Percentiles rank a stretch among this genome's conserved stretches.
Conservation (phyloP, 768 basidiomycete species). For the Lentinus tigrinus region DNA sequence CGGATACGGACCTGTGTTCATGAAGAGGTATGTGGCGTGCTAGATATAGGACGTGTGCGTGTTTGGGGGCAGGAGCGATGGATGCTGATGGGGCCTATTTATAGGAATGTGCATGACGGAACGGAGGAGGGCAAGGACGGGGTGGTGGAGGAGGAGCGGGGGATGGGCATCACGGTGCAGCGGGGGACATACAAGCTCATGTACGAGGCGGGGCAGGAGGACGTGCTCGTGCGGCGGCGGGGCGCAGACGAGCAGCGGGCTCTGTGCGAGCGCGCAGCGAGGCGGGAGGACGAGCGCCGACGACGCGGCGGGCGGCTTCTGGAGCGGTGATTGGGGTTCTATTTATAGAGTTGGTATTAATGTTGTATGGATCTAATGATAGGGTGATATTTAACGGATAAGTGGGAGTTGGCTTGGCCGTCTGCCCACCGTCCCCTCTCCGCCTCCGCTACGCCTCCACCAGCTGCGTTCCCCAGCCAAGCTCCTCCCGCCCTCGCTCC, state of each 20-base stretch:
- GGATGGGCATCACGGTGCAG: constrained; percentile 55
- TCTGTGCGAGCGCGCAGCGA: constrained; percentile 39
- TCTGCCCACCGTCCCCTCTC: constrained; percentile 19
- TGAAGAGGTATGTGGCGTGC: constrained; percentile 52
- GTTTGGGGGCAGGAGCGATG: constrained; percentile 9
- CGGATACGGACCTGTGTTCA: constrained; percentile 43
- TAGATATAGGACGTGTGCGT: constrained; percentile 7
- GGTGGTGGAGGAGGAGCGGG: constrained; percentile 33
- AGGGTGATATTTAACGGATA: constrained; percentile 16
- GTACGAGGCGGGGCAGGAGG: constrained; percentile 68
- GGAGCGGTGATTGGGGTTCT: constrained; percentile 16
- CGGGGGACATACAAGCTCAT: constrained; percentile 64
- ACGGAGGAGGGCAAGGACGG: constrained; percentile 27
- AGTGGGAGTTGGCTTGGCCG: constrained; percentile 4
- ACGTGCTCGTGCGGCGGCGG: constrained; percentile 44
- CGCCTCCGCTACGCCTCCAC: neutral
- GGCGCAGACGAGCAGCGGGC: constrained; percentile 32
- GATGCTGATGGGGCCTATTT: constrained; percentile 38
- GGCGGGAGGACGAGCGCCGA: constrained; percentile 57
- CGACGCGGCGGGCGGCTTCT: constrained; percentile 37
- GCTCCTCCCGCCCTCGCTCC: neutral
- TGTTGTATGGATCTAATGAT: constrained; percentile 16
- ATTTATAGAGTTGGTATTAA: constrained; percentile 21
- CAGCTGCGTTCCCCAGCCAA: constrained; percentile 1
- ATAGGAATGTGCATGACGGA: constrained; percentile 47